Evolutionary conservation across 1,284 basidiomycete species (phyloP), one percentile per base, ranked within the genome.

Genomic region (Cryptococcus sp.): DNA sequence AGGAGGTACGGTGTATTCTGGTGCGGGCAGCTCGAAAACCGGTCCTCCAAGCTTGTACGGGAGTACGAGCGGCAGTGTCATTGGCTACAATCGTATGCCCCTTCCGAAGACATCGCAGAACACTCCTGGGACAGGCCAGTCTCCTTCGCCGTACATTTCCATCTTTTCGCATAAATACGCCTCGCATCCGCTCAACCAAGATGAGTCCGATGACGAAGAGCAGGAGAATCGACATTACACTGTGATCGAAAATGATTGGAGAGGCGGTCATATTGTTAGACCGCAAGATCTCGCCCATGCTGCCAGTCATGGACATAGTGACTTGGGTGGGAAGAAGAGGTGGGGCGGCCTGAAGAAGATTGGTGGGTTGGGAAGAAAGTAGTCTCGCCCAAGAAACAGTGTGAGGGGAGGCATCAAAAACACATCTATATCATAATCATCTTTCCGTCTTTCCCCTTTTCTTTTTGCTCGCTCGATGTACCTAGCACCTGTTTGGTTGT

Each of bases 231-330:
- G 46, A 38, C 40, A 57, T 34, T 67, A 65, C 40, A 72, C 69
- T 5, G 61, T 70, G 23, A 65, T 73, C 43, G 66, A 72, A 51
- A 72, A 73, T 57, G 67, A 74, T 50, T 74, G 70, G 70, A 52
- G 65, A 53, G 63, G 69, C 5, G 61, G 62, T 15, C 52, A 62
- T 48, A 58, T 66, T 3, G 60, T 68, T 16, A 47, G 55, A 25
- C 45, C 54, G 3, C 50, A 51, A 19, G 60, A 58, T 16, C 25
- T 58, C 17, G 38, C 51, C 34, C 8, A 11, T 20, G 59, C 58
- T 2, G 46, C 48, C 39, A 45, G 23, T 4, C 22, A 17, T 23
- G 22, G 39, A 22, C 22, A 19, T 29, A 39, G 46, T 23, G 34
- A 19, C 8, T 34, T 38, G 20, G 17, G 19, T 22, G 44, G 51